Evolutionary conservation across 495 filamentous ascomycete genomes (phyloP), one percentile per base, ranked within the genome.

Genomic region (Pyrenula massariospora): DNA sequence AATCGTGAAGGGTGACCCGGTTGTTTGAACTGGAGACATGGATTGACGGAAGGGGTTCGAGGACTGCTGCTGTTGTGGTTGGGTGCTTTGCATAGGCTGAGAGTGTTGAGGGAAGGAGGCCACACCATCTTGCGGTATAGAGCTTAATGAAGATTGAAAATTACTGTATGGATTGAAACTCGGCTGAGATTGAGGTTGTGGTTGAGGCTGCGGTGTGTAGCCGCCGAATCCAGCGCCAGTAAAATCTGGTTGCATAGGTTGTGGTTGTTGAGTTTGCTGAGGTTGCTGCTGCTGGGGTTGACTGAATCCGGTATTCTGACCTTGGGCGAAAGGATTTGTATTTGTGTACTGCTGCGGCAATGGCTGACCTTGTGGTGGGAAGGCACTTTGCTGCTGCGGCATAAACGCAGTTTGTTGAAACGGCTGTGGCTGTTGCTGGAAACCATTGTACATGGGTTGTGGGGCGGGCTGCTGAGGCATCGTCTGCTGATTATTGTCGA

Each of bases 1-100:
- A 56, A 70, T 36, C 50, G 63, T 56, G 65, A 64, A 58, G 69
- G 68, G 52, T 50, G 66, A 54, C 67, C 74, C 63, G 66, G 83
- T 71, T 42, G 15, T 15, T 42, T 42, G 31, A 8, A 42, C 31
- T 65, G 73, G 65, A 66, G 73, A 73, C 81, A 90, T 89, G 1
- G 89, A 93, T 63, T 88, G 85, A 47, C 91, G 79, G 75, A 95
- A 96, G 2, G 91, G 91, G 66, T 96, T 96, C 2, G 89, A 91
- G 12, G 73, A 79, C 57, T 86, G 86, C 52, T 73, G 70, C 54
- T 69, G 68, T 49, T 64, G 64, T 22, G 53, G 66, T 22, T 64
- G 69, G 24, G 54, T 55, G 25, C 62, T 64, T 58, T 50, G 25
- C 11, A 59, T 55, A 48, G 59, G 60, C 54, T 74, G 76, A 50